Evolutionary conservation across 371 early-diverging fungal species (phyloP), one percentile per base, ranked within the genome.

Genomic region (Mortierella sp.): DNA sequence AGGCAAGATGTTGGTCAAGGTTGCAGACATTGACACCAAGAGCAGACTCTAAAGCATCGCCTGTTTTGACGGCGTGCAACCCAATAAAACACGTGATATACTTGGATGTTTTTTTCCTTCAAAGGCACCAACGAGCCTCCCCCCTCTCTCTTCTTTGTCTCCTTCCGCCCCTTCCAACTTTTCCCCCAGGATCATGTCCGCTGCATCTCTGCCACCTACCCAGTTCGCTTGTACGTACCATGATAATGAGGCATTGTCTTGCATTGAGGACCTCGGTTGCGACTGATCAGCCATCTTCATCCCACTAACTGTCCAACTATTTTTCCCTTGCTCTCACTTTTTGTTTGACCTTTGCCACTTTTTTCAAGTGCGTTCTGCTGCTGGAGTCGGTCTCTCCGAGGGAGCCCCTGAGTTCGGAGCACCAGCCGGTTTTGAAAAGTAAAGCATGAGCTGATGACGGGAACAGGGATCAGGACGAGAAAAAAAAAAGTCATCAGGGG

Each of bases 1-100:
- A 62, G 96, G 96, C 60, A 96, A 96, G 86, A 85, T 88, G 79
- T 73, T 94, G 27, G 84, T 95, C 69, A 88, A 92, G 79, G 86
- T 90, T 70, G 84, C 83, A 28, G 79, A 82, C 16, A 62, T 63
- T 53, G 60, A 65, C 12, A 44, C 45, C 14, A 60, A 41, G 44
- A 73, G 74, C 62, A 63, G 34, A 22, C 52, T 79, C 45, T 79
- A 54, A n/a, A n/a, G n/a, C n/a, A n/a, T n/a, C n/a, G n/a, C n/a
- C n/a, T n/a, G n/a, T n/a, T n/a, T n/a, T n/a, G n/a, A n/a, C n/a
- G n/a, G n/a, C n/a, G n/a, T n/a, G n/a, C n/a, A n/a, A 34, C 34
- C 10, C 10, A 10, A 34, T 34, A 34, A 34, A 34, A 4, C 34
- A 34, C 10, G 34, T 34, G 34, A 34, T 34, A 7, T 34, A n/a